Evolutionary conservation across 2,329 filamentous ascomycete genomes (phyloP), one percentile per base, ranked within the genome.

Genomic region (Xylariaceae sp.): DNA sequence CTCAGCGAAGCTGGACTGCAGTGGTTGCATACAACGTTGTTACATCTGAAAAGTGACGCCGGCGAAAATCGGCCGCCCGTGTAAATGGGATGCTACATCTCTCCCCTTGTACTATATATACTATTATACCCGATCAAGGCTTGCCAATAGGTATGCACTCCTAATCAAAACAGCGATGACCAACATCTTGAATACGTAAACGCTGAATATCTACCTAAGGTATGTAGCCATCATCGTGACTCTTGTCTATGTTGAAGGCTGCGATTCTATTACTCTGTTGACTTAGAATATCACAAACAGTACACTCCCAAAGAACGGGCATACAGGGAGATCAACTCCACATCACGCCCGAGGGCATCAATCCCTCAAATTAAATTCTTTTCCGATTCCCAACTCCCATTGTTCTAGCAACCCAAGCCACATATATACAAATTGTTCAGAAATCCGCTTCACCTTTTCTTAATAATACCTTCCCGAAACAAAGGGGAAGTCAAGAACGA

Each of bases 361-460:
- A 45, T 45, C 43, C 32, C 43, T 5, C 43, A 12, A 19, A 32
- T n/a, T 30, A 31, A 45, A 3, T 42, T 41, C 8, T 41, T 12
- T 42, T 9, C 11, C 43, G 4, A 40, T 6, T 19, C 11, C 39
- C 3, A 40, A 35, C 34, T 47, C 32, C 19, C 32, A 49, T 6
- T 7, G 12, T 40, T n/a, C 30, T 35, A 42, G 3, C 37, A 51
- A 9, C 6, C 1, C 3, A 11, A 37, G 35, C 34, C 40, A 53
- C 29, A 34, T 58, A 55, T 53, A 57, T 39, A 47, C 47, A 26
- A 9, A 4, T 8, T n/a, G 35, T 9, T 47, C 6, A 0, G 12
- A 45, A 46, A 11, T 19, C 31, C 35, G n/a, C 34, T 12, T 29
- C 29, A 44, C 43, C 41, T 19, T 19, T 19, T 19, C 19, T 19